Percentiles rank a stretch among this genome's conserved stretches.
phyloP scores from a whole-genome alignment of 1,284 basidiomycete species.

The Microbotryomycetes sp. region DNA sequence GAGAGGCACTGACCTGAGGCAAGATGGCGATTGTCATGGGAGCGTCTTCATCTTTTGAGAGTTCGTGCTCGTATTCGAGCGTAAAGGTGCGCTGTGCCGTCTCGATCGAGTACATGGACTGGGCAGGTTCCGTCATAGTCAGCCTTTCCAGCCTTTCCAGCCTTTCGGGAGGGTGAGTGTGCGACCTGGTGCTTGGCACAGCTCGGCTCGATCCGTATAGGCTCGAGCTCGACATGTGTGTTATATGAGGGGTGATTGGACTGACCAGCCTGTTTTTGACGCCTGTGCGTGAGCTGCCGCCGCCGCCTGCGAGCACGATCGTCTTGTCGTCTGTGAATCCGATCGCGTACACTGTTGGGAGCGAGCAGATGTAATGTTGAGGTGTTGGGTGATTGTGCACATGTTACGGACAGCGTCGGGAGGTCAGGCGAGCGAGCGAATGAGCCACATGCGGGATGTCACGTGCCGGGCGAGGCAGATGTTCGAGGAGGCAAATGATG shows the following conservation, averaged over 20 bases:
- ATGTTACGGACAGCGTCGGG: too few relatives aligned
- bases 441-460: too few relatives aligned
- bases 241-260: slow-evolving; percentile 29
- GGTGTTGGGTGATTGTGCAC: too few relatives aligned
- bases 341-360: slow-evolving; percentile 78
- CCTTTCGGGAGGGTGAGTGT: too few relatives aligned
- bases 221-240: too few relatives aligned
- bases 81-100: slow-evolving; percentile 45
- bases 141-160: too few relatives aligned
- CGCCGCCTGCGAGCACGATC: slow-evolving; percentile 81
- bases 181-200: background rate
- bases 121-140: too few relatives aligned
- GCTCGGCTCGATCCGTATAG: background rate
- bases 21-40: slow-evolving; percentile 85
- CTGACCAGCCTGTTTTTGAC: slow-evolving; percentile 86
- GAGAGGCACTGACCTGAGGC: slow-evolving; percentile 48
- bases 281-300: slow-evolving; percentile 68
- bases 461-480: too few relatives aligned
- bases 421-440: too few relatives aligned
- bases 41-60: slow-evolving; percentile 74
- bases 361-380: too few relatives aligned
- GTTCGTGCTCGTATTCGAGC: slow-evolving; percentile 59
- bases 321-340: slow-evolving; percentile 63
- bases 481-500: too few relatives aligned
- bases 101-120: slow-evolving; percentile 28